Conservation (phyloP, 495 filamentous ascomycete genomes). For the Darksidea phi region DNA sequence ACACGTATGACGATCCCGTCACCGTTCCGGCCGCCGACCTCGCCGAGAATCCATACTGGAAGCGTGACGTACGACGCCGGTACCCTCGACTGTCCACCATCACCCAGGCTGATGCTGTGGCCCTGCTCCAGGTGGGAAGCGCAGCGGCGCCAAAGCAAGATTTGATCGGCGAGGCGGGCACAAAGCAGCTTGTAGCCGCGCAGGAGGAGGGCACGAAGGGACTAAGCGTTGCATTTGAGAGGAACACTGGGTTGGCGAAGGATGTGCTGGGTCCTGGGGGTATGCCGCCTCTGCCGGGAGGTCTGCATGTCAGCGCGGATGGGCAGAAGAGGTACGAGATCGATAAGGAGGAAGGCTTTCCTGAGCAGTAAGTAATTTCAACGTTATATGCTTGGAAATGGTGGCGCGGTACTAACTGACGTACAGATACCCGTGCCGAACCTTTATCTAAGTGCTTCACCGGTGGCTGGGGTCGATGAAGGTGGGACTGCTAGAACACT, state of each 20-base stretch:
- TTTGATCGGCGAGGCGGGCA: slow-evolving; percentile 76
- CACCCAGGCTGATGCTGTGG: slow-evolving; percentile 79
- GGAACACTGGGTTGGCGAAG: slow-evolving; percentile 59
- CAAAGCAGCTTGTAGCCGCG: slow-evolving; percentile 75
- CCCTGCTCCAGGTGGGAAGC: slow-evolving; percentile 81
- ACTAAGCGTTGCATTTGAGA: slow-evolving; percentile 69
- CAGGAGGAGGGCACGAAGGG: slow-evolving; percentile 73
- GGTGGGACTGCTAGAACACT: neutral
- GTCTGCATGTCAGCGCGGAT: slow-evolving; percentile 51
- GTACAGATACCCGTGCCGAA: slow-evolving; percentile 44
- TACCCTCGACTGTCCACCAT: slow-evolving; percentile 84
- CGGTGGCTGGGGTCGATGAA: neutral
- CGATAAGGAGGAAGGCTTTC: slow-evolving; percentile 57
- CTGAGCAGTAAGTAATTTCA: slow-evolving; percentile 54
- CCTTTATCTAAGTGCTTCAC: slow-evolving; percentile 30
- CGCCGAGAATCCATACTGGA: slow-evolving; percentile 98
- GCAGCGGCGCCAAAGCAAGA: slow-evolving; percentile 76
- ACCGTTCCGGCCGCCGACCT: slow-evolving; percentile 91
- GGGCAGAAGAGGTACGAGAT: slow-evolving; percentile 59
- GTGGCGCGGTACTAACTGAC: neutral
- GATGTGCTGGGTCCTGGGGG: slow-evolving; percentile 70
- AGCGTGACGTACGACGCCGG: slow-evolving; percentile 79
- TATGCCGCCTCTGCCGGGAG: slow-evolving; percentile 78
- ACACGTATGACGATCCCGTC: slow-evolving; percentile 81
- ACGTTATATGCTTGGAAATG: neutral